Evolutionary conservation across 2,329 filamentous ascomycete species (phyloP), one percentile per base, ranked within the genome.

Genomic region (Fusarium albidum): DNA sequence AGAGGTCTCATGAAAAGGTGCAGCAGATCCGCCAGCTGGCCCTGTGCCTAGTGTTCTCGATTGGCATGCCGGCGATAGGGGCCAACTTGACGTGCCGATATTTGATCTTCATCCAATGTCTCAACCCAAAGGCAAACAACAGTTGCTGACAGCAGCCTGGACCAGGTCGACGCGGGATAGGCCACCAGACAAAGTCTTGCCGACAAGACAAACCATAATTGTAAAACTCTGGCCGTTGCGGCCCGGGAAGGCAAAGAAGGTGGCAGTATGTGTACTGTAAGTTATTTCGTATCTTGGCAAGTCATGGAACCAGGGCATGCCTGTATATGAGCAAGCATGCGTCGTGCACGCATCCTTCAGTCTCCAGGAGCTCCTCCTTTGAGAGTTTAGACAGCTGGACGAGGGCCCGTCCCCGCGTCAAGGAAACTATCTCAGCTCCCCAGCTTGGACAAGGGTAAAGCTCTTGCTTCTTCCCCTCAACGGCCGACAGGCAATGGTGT

Each of bases 381-480:
- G 37, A 54, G 44, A 49, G 17, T 27, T 15, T 31, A 54, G 44
- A 49, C 31, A 26, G 17, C 33, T 45, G 44, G 45, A 53, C 33
- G 27, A 42, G 25, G 37, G 12, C 25, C 51, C 37, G 37, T 47
- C 42, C 38, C 55, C 46, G 38, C 39, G 43, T 42, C 35, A 27
- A 48, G 32, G 18, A 39, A 32, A 21, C 27, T 55, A 52, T 60
- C 46, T 61, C 52, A 54, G 59, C 54, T 37, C 46, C 52, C 18
- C 26, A 44, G 44, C 25, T 31, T 14, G 12, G 27, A 41, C 62
- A 33, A 49, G 59, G 57, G 39, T 43, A 29, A 40, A 41, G 46
- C 37, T 25, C 35, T 34, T 33, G 35, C 29, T 44, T 25, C 27
- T 18, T 28, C 28, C 32, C 34, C 46, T 28, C 33, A 34, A 47